Conservation (phyloP, 352 stramenopile species). For the Phytophthora brassicae region DNA sequence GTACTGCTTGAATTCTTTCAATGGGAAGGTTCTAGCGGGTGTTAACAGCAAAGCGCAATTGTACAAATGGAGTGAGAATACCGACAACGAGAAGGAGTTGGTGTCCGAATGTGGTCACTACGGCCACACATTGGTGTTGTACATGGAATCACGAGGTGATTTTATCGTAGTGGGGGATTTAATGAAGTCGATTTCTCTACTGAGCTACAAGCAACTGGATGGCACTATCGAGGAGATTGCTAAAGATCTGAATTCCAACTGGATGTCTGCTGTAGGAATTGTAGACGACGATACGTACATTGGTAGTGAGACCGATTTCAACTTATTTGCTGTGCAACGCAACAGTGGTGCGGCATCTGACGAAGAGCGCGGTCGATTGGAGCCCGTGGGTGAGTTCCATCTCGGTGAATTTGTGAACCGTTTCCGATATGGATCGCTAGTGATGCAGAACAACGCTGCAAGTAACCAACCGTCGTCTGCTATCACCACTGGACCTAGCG, state of each 20-base stretch:
- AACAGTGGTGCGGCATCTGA: conserved; percentile 92
- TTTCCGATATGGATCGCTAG: conserved; percentile 93
- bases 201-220: conserved; percentile 93
- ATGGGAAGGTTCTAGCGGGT: conserved; percentile 91
- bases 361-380: conserved; percentile 91
- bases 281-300: conserved; percentile 95
- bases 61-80: conserved; percentile 90
- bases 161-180: conserved; percentile 97
- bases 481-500: conserved; percentile 13
- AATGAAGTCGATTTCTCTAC: conserved; percentile 96
- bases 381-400: conserved; percentile 94
- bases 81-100: conserved; percentile 90
- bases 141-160: conserved; percentile 93
- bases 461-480: conserved; percentile 6
- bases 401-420: conserved; percentile 96
- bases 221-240: conserved; percentile 95
- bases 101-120: conserved; percentile 93
- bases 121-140: conserved; percentile 95
- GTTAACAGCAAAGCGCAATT: conserved; percentile 96
- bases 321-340: conserved; percentile 93
- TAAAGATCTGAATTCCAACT: conserved; percentile 96
- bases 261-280: conserved; percentile 94
- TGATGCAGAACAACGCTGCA: conserved; percentile 88
- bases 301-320: conserved; percentile 94
- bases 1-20: conserved; percentile 95